Evolutionary conservation across 805 yeast species (phyloP), one percentile per base, ranked within the genome.

Genomic region (Candida dajiaensis): DNA sequence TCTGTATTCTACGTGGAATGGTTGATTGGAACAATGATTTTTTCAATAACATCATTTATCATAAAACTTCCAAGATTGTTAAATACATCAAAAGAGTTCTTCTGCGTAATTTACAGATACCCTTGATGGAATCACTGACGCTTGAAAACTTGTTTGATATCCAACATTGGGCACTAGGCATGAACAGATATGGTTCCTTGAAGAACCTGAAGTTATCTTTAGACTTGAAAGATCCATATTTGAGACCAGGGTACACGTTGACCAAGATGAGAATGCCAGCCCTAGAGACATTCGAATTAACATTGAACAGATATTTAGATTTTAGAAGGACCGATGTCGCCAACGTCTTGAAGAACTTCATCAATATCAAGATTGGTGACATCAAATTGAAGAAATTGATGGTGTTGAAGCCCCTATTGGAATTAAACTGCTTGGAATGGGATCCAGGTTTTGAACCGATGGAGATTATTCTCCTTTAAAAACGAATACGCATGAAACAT

Each of bases 71-170:
- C n/a, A 40, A 43, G 10, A 21, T 38, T n/a, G 20, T 28, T 9
- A 23, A 25, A 10, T 12, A 22, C 25, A 8, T 15, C 9, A 16
- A 25, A n/a, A 6, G 29, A 12, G 21, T 11, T 2, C 12, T 43
- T 9, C 2, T n/a, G 26, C 29, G n/a, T n/a, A n/a, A 16, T 20
- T 7, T 2, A 26, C 16, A n/a, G 13, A 18, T 23, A 2, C 21
- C 8, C 5, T 1, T 22, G 26, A 3, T 43, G 3, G 29, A 21
- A 23, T 9, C 21, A 18, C 6, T 31, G 6, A 38, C 26, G 18
- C 12, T 43, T 22, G 40, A 41, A 13, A 33, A 38, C 23, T 10
- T 43, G 13, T 43, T 29, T 21, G 40, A 39, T 38, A 22, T 43
- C 16, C 46, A 43, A 15, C 31, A 38, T 19, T 9, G 31, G 38